phyloP scores from a whole-genome alignment of 2,329 filamentous ascomycete species.

The Neofusicoccum laricinum region DNA sequence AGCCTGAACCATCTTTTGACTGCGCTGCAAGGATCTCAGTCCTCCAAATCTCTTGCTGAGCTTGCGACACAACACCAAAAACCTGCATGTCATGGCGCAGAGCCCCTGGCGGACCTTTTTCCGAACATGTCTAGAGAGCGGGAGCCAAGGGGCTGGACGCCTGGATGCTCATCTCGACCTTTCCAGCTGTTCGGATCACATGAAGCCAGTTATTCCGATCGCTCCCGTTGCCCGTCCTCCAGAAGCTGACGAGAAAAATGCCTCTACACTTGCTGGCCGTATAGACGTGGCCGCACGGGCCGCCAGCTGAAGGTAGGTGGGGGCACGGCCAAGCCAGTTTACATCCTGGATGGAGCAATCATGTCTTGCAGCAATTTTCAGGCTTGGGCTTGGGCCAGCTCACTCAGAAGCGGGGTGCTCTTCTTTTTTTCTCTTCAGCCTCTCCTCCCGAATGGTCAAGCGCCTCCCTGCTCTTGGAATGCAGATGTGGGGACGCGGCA shows the following conservation, averaged over 20 bases:
- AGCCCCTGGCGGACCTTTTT: constrained; percentile 10
- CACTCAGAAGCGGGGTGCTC: neutral
- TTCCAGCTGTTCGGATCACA: neutral
- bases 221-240: neutral
- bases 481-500: constrained; percentile 2
- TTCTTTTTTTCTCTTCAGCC: neutral
- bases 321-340: neutral
- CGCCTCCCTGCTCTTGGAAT: neutral
- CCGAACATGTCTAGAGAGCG: neutral
- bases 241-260: neutral
- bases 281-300: neutral
- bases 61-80: constrained; percentile 12
- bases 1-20: constrained; percentile 1
- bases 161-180: neutral
- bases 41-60: constrained; percentile 4
- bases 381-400: neutral
- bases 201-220: neutral
- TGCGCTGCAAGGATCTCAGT: neutral
- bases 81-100: constrained; percentile 8
- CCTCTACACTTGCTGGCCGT: neutral
- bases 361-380: neutral
- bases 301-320: neutral
- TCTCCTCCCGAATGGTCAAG: neutral
- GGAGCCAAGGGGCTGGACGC: constrained; percentile 12
- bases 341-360: neutral